Conservation (phyloP, 305 asterid species). For the Lippia alba region DNA sequence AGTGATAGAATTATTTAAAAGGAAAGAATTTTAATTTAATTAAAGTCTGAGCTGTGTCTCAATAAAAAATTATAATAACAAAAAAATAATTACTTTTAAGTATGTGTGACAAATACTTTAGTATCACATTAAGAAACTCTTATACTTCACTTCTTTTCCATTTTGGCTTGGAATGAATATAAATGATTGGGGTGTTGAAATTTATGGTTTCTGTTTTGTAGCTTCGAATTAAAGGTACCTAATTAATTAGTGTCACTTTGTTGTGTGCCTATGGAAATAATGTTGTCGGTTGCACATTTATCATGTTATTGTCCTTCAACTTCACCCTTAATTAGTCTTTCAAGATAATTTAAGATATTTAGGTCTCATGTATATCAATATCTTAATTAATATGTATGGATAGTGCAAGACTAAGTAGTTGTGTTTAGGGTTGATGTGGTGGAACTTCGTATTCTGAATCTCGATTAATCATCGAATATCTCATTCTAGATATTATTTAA, state of each 20-base stretch:
- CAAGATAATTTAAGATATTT: neutral
- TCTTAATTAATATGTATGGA: too few relatives aligned
- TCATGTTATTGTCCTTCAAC: neutral
- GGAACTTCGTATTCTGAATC: too few relatives aligned
- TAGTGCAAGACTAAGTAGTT: too few relatives aligned
- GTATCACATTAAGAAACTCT: neutral
- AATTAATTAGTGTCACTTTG: conserved; percentile 19
- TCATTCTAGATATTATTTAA: too few relatives aligned
- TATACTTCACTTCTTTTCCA: neutral
- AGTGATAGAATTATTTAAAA: neutral
- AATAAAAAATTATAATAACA: neutral
- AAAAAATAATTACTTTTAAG: neutral
- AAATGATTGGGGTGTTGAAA: conserved; percentile 19
- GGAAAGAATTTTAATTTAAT: neutral
- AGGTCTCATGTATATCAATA: neutral
- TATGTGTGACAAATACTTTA: too few relatives aligned
- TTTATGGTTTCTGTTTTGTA: conserved; percentile 18
- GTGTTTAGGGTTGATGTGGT: too few relatives aligned
- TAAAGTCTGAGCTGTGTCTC: neutral
- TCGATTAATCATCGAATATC: too few relatives aligned
- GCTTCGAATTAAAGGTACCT: conserved; percentile 17
- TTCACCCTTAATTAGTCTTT: neutral
- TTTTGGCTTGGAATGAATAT: conserved; percentile 23
- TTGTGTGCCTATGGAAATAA: conserved; percentile 4
- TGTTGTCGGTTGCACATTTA: conserved; percentile 9